phyloP scores from a whole-genome alignment of 2,329 filamentous ascomycete species.

The Trichoderma semiorbis region DNA sequence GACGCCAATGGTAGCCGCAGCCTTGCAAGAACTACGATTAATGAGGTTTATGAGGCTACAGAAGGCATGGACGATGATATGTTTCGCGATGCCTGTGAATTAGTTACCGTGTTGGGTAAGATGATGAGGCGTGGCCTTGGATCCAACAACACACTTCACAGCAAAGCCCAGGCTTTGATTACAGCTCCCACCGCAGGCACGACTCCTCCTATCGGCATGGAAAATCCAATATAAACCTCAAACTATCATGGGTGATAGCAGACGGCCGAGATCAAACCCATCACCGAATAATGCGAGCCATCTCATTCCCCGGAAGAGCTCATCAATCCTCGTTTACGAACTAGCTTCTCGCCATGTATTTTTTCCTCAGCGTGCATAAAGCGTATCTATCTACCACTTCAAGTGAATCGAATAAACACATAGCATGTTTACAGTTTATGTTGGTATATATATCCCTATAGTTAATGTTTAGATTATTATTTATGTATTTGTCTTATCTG shows the following conservation, averaged over 20 bases:
- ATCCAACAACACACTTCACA: conserved; percentile 33
- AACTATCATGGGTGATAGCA: background rate
- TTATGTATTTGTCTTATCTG: background rate
- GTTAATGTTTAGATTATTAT: background rate
- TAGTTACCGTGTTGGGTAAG: conserved; percentile 79
- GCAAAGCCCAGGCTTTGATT: conserved; percentile 33
- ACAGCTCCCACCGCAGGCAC: conserved; percentile 24
- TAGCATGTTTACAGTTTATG: background rate
- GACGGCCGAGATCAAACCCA: background rate
- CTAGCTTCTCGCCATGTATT: background rate
- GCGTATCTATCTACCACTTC: background rate
- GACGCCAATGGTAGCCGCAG: conserved; percentile 72
- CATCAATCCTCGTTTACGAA: background rate
- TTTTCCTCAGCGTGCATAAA: background rate
- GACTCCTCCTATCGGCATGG: conserved; percentile 38
- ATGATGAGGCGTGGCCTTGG: conserved; percentile 77
- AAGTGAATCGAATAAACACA: background rate
- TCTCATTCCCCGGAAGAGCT: background rate
- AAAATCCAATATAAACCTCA: conserved; percentile 39
- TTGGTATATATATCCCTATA: conserved; percentile 6
- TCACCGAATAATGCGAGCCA: background rate
- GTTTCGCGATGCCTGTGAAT: conserved; percentile 85
- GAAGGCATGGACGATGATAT: conserved; percentile 95
- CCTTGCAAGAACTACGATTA: conserved; percentile 77
- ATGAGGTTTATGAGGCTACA: conserved; percentile 84